Evolutionary conservation across 208 protist genomes (phyloP).

Genomic region (Trypanosoma rangeli): DNA sequence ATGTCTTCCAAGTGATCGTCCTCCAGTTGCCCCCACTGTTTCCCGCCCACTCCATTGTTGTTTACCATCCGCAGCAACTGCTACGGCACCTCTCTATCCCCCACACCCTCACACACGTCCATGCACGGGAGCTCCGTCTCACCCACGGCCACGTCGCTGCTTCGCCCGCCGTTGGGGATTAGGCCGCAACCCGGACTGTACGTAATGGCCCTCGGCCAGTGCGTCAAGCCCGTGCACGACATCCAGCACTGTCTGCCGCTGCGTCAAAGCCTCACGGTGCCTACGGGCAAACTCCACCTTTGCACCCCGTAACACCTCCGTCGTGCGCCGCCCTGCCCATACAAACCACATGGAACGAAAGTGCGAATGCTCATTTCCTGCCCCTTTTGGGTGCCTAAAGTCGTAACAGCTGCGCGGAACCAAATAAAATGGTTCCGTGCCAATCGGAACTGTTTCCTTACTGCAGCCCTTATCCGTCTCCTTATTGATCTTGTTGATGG

Average conservation of each 20-base stretch:
- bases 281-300: constrained; percentile 26
- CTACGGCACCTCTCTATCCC: too few species aligned
- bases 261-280: neutral
- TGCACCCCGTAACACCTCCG: constrained; percentile 51
- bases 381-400: constrained; percentile 57
- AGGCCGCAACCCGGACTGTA: constrained; percentile 28
- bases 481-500: neutral
- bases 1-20: neutral
- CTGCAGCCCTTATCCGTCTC: neutral
- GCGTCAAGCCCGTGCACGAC: constrained; percentile 58
- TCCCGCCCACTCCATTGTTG: neutral
- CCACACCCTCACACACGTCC: too few species aligned
- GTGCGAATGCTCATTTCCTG: constrained; percentile 63
- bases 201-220: constrained; percentile 37
- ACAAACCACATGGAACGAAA: constrained; percentile 84
- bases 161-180: constrained; percentile 39
- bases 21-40: neutral
- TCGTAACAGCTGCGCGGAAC: constrained; percentile 57
- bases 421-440: constrained; percentile 61
- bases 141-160: neutral
- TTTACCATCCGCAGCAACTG: too few species aligned
- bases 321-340: constrained; percentile 47
- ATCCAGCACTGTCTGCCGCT: constrained; percentile 1
- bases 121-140: neutral
- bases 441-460: constrained; percentile 13